Evolutionary conservation across 768 basidiomycete species (phyloP), one percentile per base, ranked within the genome.

Genomic region (Psilocybe cyanescens): DNA sequence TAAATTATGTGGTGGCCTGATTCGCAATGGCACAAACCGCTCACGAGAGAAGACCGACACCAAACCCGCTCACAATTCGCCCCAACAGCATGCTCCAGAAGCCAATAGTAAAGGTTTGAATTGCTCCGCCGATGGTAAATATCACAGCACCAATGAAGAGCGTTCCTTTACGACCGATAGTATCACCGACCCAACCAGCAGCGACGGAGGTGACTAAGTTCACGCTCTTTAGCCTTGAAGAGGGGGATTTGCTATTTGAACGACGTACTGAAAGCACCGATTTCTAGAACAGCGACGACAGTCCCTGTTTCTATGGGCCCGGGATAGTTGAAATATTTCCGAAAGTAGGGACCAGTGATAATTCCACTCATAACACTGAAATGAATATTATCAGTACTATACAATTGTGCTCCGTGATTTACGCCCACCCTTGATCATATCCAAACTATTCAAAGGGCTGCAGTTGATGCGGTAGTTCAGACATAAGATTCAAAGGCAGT

Each of bases 221-320:
- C n/a, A 16, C 41, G 28, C 29, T 31, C 24, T 48, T 58, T 50
- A 41, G 45, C 46, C 17, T 56, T 24, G 0, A 2, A 16, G 31
- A 17, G 19, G 24, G 8, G 46, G 12, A 28, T 17, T 30, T 28
- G 41, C n/a, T 33, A 58, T 41, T 33, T 49, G 29, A 11, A 9
- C 17, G 9, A 77, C 87, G 46, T 70, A 93, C 94, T 82, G 72
- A 97, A 89, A 41, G 95, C 95, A 47, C 95, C 95, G 37, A 98
- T 83, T 75, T 98, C 95, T 35, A 97, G 78, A 4, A 96, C 89
- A n/a, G 95, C 93, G 44, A 97, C 95, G 91, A 98, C 95, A 17
- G 92, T 94, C n/a, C 94, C 95, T 24, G 95, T 74, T 68, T 90
- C 85, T 53, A 90, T 75, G 0, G 90, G 80, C 14, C 83, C 83